A percentile compares a stretch with the other conserved stretches of the same genome.
Conservation (phyloP, 345 rosid species). For the Pistacia integerrima region DNA sequence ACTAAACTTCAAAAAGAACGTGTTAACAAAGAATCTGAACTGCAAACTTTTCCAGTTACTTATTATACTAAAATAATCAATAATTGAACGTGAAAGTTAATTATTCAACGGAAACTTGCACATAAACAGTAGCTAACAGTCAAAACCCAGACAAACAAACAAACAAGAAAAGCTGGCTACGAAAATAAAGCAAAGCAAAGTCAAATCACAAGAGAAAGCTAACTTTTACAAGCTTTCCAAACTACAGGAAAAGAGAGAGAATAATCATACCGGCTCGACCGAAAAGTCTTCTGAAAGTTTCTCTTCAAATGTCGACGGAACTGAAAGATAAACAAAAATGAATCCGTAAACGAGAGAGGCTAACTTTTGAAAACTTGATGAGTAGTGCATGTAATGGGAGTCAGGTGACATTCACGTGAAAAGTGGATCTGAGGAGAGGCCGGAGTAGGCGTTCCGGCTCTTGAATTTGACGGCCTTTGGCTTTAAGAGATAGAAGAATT, state of each 20-base stretch:
- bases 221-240: too few relatives aligned
- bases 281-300: too few relatives aligned
- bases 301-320: too few relatives aligned
- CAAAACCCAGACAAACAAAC: neutral
- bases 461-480: too few relatives aligned
- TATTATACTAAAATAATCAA: neutral
- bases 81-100: neutral
- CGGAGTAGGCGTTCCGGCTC: neutral
- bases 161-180: neutral
- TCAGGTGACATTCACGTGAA: neutral
- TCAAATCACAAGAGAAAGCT: neutral
- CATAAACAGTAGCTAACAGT: neutral
- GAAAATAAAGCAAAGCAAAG: neutral
- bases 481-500: too few relatives aligned
- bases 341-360: too few relatives aligned
- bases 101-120: neutral
- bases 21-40: neutral
- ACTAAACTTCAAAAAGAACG: neutral
- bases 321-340: too few relatives aligned
- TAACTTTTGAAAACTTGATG: too few relatives aligned
- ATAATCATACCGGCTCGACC: too few relatives aligned
- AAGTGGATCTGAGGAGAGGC: neutral
- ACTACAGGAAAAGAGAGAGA: too few relatives aligned
- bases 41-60: neutral
- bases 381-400: neutral